Conservation (phyloP, 208 protist species). For the Trypanosoma vivax region DNA sequence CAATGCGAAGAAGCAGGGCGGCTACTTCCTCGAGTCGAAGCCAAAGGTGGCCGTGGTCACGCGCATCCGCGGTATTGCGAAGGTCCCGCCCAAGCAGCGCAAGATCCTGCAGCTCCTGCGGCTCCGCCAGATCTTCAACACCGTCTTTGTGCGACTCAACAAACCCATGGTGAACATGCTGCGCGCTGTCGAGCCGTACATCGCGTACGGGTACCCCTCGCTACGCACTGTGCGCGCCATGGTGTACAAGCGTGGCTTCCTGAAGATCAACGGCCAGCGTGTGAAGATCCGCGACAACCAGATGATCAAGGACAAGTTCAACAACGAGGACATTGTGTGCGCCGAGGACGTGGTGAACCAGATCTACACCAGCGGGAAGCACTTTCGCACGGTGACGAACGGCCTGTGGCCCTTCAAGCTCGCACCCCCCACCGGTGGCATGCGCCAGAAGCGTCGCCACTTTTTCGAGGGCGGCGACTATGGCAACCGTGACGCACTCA, state of each 20-base stretch:
- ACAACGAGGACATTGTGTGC: constrained; percentile 95
- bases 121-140: constrained; percentile 99
- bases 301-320: constrained; percentile 94
- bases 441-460: constrained; percentile 94
- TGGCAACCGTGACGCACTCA: constrained; percentile 98
- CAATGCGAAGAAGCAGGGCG: constrained; percentile 87
- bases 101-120: constrained; percentile 99
- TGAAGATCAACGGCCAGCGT: constrained; percentile 96
- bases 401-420: constrained; percentile 99
- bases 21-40: constrained; percentile 98
- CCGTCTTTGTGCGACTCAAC: constrained; percentile 99
- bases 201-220: constrained; percentile 99
- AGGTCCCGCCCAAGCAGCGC: constrained; percentile 94
- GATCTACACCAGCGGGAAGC: constrained; percentile 97
- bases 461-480: constrained; percentile 99
- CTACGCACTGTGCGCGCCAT: constrained; percentile 96
- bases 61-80: constrained; percentile 99
- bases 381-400: constrained; percentile 97
- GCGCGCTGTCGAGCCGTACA: constrained; percentile 97
- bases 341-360: constrained; percentile 99
- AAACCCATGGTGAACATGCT: constrained; percentile 99
- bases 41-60: constrained; percentile 99
- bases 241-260: constrained; percentile 99
- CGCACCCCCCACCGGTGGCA: constrained; percentile 92
- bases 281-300: constrained; percentile 95